phyloP scores from a whole-genome alignment of 2,329 filamentous ascomycete genomes.

The Harringtonia lauricola region DNA sequence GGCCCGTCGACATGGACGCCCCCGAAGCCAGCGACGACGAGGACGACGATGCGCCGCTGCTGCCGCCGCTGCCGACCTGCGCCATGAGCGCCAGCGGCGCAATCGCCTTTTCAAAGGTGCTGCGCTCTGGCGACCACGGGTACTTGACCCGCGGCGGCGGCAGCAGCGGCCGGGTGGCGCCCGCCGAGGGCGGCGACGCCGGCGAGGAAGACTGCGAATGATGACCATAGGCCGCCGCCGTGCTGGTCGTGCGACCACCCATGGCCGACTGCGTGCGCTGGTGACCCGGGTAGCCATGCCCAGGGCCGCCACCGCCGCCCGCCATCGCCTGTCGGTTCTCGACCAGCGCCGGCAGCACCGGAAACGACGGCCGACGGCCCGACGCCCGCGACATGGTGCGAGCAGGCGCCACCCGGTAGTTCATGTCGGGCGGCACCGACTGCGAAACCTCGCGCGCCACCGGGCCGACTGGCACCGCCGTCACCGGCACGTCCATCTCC shows the following conservation, averaged over 20 bases:
- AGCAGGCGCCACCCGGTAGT: constrained; percentile 44
- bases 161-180: constrained; percentile 27
- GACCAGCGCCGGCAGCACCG: constrained; percentile 56
- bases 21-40: constrained; percentile 10
- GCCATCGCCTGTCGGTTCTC: constrained; percentile 55
- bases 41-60: constrained; percentile 7
- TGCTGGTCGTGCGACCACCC: constrained; percentile 6
- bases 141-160: constrained; percentile 44
- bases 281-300: constrained; percentile 14
- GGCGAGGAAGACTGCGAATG: not conserved
- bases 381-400: constrained; percentile 45
- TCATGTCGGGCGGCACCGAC: constrained; percentile 91
- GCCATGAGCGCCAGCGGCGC: constrained; percentile 17
- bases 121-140: constrained; percentile 41
- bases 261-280: constrained; percentile 8
- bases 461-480: constrained; percentile 58
- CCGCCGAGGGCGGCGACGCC: not conserved
- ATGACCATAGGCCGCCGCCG: constrained; percentile 16
- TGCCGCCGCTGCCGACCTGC: not conserved
- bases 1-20: constrained; percentile 13
- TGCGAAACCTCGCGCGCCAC: constrained; percentile 72
- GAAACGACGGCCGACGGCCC: constrained; percentile 54
- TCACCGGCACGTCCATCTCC: constrained; percentile 80
- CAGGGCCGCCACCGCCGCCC: too few relatives aligned
- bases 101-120: constrained; percentile 33